Evolutionary conservation across 2,329 filamentous ascomycete species (phyloP), one percentile per base, ranked within the genome.

Genomic region (Epichloe aotearoae): DNA sequence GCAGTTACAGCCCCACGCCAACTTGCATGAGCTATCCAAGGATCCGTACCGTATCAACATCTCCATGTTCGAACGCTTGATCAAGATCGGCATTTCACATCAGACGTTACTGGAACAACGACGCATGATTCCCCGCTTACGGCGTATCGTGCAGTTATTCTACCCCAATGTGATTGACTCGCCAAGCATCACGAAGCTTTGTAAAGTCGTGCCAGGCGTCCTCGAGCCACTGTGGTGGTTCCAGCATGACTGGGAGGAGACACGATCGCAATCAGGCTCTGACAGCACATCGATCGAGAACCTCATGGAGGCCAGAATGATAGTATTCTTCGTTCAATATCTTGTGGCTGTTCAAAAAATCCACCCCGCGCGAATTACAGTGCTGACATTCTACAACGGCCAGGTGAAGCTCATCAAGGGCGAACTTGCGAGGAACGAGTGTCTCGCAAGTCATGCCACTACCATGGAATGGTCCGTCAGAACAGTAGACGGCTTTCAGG

Each of bases 401-500:
- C 90, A 96, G 61, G 75, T 83, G 43, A 84, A 84, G 56, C 67
- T 74, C 2, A 73, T 95, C 2, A 58, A 81, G 0, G 71, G 69
- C 14, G 64, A 68, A 5, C 63, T 83, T 3, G 64, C 66, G 11
- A 56, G 59, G 17, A 61, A 68, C 39, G 38, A 34, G 10, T 45
- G 51, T 40, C 54, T 61, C 19, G 60, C 48, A 20, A 38, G 40
- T 30, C 62, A 6, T 64, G 19, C 39, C 11, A 6, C 34, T 8
- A 26, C 39, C 40, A 38, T 61, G 61, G 76, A 57, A 38, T 66
- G 59, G 60, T 83, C 83, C 2, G 83, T 95, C 1, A 78, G 80
- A 36, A 95, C 89, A 0, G 86, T 96, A 0, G 90, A 95, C 60
- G 87, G 85, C 0, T 95, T 91, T 60, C 89, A 95, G 63, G 89